Conservation (phyloP, 345 rosid species). For the Noccaea bulbosa region DNA sequence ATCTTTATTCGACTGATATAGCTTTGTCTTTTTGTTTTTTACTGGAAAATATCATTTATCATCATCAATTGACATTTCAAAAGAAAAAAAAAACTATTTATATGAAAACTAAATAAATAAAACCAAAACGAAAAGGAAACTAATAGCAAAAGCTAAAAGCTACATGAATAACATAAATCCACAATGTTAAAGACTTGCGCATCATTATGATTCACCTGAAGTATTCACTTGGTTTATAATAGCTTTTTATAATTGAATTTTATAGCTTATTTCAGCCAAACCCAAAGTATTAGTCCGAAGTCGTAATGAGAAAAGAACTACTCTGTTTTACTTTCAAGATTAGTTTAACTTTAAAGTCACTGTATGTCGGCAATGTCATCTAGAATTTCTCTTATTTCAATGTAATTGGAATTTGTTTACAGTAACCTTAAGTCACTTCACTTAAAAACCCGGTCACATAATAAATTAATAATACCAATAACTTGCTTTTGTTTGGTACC, state of each 20-base stretch:
- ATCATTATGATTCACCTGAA: not conserved
- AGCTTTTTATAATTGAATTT: too few relatives aligned
- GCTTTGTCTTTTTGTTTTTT: not conserved
- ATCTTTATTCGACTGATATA: not conserved
- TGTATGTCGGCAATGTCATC: conserved; percentile 20
- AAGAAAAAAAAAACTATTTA: not conserved
- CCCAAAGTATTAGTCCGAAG: not conserved
- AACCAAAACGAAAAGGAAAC: not conserved
- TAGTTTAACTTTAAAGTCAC: not conserved
- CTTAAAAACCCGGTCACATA: not conserved
- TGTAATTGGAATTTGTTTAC: not conserved
- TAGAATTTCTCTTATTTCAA: conserved; percentile 11
- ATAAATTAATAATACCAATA: not conserved
- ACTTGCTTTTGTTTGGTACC: not conserved
- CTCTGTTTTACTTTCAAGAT: not conserved
- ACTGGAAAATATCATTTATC: too few relatives aligned
- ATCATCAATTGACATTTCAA: not conserved
- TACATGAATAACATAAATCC: conserved; percentile 2
- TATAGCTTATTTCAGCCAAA: not conserved
- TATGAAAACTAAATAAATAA: not conserved
- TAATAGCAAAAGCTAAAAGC: not conserved
- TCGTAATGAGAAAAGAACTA: not conserved
- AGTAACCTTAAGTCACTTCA: not conserved
- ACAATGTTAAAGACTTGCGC: not conserved
- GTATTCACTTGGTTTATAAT: not conserved